These are phyloP conservation scores for Plantago lanceolata DNA, from an alignment of 305 asterid genomes.

Conservation along the genomic window DNA sequence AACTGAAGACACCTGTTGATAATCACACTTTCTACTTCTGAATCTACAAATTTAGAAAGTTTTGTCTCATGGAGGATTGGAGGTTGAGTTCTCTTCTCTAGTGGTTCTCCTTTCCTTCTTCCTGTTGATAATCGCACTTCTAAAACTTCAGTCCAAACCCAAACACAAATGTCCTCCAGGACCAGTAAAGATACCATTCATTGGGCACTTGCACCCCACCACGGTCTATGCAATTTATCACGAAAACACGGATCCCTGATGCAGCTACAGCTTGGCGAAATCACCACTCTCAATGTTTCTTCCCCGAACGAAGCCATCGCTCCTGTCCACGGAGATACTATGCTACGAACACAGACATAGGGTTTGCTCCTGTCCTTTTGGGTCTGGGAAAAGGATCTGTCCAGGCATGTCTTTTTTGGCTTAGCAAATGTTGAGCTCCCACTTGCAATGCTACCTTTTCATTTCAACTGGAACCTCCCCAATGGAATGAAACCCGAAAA, in stretches of 20 bases:
- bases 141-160: no score
- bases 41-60: no score
- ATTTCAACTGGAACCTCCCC: neutral
- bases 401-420: constrained; percentile 5
- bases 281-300: neutral
- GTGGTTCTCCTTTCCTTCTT: neutral
- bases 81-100: neutral
- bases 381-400: constrained; percentile 6
- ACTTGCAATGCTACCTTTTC: constrained; percentile 3
- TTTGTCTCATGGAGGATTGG: neutral
- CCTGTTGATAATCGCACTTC: neutral
- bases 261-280: neutral
- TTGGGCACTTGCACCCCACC: no score
- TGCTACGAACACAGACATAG: no score
- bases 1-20: no score
- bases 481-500: neutral
- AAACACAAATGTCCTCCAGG: no score
- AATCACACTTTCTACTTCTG: no score
- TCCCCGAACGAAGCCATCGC: no score
- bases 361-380: neutral
- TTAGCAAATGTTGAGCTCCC: neutral
- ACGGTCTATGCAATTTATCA: no score
- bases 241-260: no score
- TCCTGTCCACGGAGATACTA: no score
- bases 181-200: no score